Evolutionary conservation across 305 asterid species (phyloP).

Genomic region (Fraxinus ornus): DNA sequence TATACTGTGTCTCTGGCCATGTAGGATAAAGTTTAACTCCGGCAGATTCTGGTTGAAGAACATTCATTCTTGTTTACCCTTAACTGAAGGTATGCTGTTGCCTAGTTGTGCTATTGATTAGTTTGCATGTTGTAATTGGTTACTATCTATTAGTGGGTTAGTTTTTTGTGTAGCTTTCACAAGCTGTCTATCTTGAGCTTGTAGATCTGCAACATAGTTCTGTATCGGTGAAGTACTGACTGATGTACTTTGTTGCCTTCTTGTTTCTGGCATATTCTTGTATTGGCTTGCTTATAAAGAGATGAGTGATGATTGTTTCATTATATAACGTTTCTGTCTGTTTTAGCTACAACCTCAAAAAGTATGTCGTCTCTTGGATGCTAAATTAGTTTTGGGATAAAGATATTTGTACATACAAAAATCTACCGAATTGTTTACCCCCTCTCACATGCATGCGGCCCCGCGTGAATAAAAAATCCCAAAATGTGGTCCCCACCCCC

Average conservation of each 20-base stretch:
- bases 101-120: constrained; percentile 21
- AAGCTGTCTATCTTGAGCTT: constrained; percentile 26
- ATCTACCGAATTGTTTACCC: no score
- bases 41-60: constrained; percentile 10
- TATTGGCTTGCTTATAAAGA: constrained; percentile 29
- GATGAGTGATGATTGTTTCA: neutral
- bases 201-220: constrained; percentile 31
- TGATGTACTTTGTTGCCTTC: constrained; percentile 25
- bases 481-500: no score
- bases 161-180: constrained; percentile 22
- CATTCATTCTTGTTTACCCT: constrained; percentile 22
- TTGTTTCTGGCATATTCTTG: constrained; percentile 24
- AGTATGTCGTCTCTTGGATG: neutral
- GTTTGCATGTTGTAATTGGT: constrained; percentile 33
- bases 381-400: neutral
- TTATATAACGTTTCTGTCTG: neutral
- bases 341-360: neutral
- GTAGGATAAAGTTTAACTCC: constrained; percentile 11
- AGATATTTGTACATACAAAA: no score
- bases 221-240: constrained; percentile 21
- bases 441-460: no score
- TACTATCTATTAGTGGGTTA: constrained; percentile 29
- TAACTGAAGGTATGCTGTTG: constrained; percentile 41
- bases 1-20: constrained; percentile 22
- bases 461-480: no score